These are phyloP conservation scores for Linnemannia exigua DNA, from an alignment of 192 early-diverging fungal species.

Conservation along the genomic window DNA sequence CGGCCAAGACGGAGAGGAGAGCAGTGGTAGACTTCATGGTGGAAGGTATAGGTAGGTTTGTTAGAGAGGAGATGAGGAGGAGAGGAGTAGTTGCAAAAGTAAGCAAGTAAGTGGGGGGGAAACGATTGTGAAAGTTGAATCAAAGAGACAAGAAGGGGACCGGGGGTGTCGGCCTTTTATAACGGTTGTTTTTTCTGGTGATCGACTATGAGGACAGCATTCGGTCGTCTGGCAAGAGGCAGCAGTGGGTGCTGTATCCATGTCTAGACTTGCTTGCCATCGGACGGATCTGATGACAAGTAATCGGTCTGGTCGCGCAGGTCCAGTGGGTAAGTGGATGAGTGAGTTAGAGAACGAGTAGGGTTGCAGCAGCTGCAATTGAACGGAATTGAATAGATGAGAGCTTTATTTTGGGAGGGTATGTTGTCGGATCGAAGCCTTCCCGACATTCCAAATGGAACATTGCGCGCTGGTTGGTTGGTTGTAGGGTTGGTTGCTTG, in stretches of 20 bases:
- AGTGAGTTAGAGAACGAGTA: too few species aligned
- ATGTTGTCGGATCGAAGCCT: background rate
- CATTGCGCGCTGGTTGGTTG: background rate
- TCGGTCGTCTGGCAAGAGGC: background rate
- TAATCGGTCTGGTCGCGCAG: too few species aligned
- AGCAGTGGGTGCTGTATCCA: too few species aligned
- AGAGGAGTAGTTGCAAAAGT: background rate
- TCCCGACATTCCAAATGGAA: constrained; percentile 11
- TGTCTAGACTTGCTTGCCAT: too few species aligned
- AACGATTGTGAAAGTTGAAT: constrained; percentile 17
- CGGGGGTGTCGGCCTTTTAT: constrained; percentile 21
- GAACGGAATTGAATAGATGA: too few species aligned
- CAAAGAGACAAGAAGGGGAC: constrained; percentile 9
- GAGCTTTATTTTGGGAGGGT: background rate
- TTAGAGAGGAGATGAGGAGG: background rate
- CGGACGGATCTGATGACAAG: too few species aligned
- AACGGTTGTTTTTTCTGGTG: background rate
- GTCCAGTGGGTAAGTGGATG: too few species aligned
- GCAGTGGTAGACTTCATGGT: constrained; percentile 37
- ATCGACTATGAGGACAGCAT: background rate
- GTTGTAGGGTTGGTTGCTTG: too few species aligned
- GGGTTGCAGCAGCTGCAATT: too few species aligned
- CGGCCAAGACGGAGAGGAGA: constrained; percentile 37
- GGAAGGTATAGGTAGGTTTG: background rate
- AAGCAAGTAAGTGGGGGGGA: constrained; percentile 42